phyloP scores from a whole-genome alignment of 169 alveolate species.

The Sarcocystis neurona region DNA sequence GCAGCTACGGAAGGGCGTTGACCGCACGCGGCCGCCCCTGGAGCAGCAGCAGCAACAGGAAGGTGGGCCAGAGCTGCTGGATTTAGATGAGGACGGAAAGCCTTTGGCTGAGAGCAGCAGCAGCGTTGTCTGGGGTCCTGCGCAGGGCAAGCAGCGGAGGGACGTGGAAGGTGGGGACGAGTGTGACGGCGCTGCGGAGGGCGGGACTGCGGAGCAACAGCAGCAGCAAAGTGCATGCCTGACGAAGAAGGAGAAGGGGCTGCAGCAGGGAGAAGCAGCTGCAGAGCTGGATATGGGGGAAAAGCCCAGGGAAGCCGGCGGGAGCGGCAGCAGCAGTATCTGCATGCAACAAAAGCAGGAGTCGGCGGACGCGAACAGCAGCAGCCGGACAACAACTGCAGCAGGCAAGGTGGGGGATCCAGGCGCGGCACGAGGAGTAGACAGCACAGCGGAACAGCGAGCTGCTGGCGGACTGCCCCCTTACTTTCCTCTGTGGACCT shows the following conservation, averaged over 20 bases:
- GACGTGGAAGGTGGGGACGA: too few relatives aligned
- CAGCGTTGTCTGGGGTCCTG: too few relatives aligned
- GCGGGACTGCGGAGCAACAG: too few relatives aligned
- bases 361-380: slow-evolving; percentile 13
- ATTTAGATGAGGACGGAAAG: slow-evolving; percentile 62
- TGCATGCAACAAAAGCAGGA: background rate
- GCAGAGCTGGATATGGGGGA: background rate
- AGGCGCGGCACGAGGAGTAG: slow-evolving; percentile 8
- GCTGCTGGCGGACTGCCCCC: slow-evolving; percentile 54
- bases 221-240: too few relatives aligned
- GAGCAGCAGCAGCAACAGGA: too few relatives aligned
- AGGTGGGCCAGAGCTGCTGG: slow-evolving; percentile 61
- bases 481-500: slow-evolving; percentile 85
- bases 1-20: too few relatives aligned
- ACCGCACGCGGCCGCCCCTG: too few relatives aligned
- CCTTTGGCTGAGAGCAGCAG: too few relatives aligned
- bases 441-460: background rate
- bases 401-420: background rate
- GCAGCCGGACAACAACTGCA: slow-evolving; percentile 45
- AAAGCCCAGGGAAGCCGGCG: background rate
- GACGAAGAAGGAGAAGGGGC: too few relatives aligned
- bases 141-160: too few relatives aligned
- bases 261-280: background rate
- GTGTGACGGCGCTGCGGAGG: too few relatives aligned
- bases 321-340: background rate